Base-by-base conservation (phyloP, 2,329 filamentous ascomycete genomes). In the Boeremia exigua region DNA sequence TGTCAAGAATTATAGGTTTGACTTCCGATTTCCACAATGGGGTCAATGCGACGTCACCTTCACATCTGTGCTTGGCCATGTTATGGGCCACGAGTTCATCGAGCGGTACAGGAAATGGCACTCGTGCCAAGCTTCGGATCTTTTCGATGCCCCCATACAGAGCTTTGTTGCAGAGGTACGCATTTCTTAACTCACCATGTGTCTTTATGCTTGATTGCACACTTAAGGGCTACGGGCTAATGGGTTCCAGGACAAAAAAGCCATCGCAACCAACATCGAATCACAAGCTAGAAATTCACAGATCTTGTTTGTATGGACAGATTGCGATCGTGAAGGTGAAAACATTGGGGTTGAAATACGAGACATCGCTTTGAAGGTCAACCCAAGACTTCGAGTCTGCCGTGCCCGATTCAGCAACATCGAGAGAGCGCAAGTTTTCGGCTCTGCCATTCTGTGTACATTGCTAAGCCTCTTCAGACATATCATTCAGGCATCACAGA, bases 281-380 rank as follows among this genome's bases (percentile, higher is more conserved):
- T 79, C 84, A 1, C 88, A 96, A 74, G 94, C 95, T 15, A 84
- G 84, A 57, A 84, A 84, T 71, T 83, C 87, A n/a, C 84, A 82
- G 51, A 86, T 88, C 11, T 81, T 99, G 29, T 94, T 96, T 75
- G 97, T 99, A 66, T 99, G 95, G 95, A 99, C 95, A 0, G 95
- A 99, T 82, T 98, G 95, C 76, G 95, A 99, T 81, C 87, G 93
- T 51, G 95, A 99, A 81, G 95, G 95, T 32, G 95, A 99, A 75
- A 90, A 98, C 71, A 99, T 99, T 64, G 95, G 95, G 6, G 84
- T 89, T 34, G 94, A 99, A 74, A 94, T 99, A 58, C 88, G 92
- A 39, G 85, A 90, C 48, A 88, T 94, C 55, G 95, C 95, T 5
- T 80, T 82, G 42, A 86, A 87, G 68, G 88, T 85, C 9, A 98